phyloP scores from a whole-genome alignment of 164 flowering plant species.

The Chimonanthus praecox region DNA sequence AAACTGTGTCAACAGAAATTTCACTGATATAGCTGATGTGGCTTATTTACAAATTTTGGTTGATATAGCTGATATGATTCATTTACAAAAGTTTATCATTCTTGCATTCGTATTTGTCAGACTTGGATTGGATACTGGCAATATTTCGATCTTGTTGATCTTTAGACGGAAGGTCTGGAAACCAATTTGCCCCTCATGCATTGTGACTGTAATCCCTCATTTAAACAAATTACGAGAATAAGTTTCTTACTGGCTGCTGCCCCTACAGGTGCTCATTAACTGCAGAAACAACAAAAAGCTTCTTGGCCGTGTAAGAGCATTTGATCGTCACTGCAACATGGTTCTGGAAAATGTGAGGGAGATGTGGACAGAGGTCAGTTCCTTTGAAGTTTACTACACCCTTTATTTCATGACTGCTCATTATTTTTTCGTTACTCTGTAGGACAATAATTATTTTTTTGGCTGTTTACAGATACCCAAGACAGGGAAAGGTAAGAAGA shows the following conservation, averaged over 20 bases:
- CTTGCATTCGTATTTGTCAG: too few species aligned
- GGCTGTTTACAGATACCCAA: conserved; percentile 58
- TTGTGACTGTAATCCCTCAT: not conserved
- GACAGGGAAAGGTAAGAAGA: conserved; percentile 94
- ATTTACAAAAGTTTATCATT: too few species aligned
- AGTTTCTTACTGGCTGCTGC: not conserved
- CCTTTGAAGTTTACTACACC: not conserved
- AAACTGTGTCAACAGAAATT: too few species aligned
- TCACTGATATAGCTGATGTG: too few species aligned
- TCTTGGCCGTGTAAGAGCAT: conserved; percentile 84
- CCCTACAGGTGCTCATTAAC: conserved; percentile 63
- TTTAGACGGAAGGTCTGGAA: not conserved
- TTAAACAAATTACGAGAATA: not conserved
- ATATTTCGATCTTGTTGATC: not conserved
- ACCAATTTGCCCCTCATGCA: not conserved
- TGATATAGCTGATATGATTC: too few species aligned
- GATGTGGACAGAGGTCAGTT: conserved; percentile 92
- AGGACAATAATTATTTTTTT: not conserved
- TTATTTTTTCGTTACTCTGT: not conserved
- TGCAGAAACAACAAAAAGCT: conserved; percentile 87
- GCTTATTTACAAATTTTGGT: too few species aligned
- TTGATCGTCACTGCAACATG: conserved; percentile 94
- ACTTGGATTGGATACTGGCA: too few species aligned
- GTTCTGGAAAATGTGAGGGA: conserved; percentile 88
- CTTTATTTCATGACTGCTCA: not conserved